Base-by-base conservation (phyloP, 2,329 filamentous ascomycete species). In the Trichoderma gracile region DNA sequence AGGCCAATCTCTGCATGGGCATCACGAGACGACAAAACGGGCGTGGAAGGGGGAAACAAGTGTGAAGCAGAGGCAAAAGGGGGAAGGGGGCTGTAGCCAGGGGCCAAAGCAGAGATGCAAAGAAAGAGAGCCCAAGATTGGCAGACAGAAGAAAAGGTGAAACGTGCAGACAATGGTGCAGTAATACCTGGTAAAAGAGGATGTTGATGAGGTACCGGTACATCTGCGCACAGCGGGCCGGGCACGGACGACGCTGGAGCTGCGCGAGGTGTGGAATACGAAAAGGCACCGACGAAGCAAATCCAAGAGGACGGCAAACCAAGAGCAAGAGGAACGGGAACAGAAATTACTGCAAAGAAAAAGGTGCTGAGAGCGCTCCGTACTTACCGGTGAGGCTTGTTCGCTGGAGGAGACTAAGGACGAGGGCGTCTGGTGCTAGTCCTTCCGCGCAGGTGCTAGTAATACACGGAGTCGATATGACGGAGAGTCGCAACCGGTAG, bases 171-270 rank as follows among this genome's bases (percentile, higher is more conserved):
- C 59, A 30, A 62, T 62, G 59, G 59, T 62, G 59, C 59, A 62
- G 59, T 38, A 53, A 54, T 54, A 54, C 59, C 59, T 54, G 50
- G 59, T 62, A 46, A 62, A n/a, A 38, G 15, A 45, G 46, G 56
- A 50, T 40, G 47, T 40, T 49, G 45, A 43, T 42, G 33, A 47
- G 19, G 64, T 65, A 65, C 59, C 52, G 45, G 52, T 65, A 65
- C 64, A 38, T 27, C 61, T 52, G 46, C n/a, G 5, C 19, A 30
- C 17, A 42, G 47, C 25, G 47, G 47, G 38, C 49, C 19, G 59
- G 61, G 50, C 47, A 38, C 59, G 43, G 53, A 45, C 45, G 27
- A 47, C 27, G 47, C 47, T 60, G 30, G 40, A 25, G 40, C 19
- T 58, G 56, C 30, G 46, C n/a, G 42, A 40, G 25, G 33, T 25